Conservation (phyloP, 176 grass and related monocot species). For the Ensete ventricosum region DNA sequence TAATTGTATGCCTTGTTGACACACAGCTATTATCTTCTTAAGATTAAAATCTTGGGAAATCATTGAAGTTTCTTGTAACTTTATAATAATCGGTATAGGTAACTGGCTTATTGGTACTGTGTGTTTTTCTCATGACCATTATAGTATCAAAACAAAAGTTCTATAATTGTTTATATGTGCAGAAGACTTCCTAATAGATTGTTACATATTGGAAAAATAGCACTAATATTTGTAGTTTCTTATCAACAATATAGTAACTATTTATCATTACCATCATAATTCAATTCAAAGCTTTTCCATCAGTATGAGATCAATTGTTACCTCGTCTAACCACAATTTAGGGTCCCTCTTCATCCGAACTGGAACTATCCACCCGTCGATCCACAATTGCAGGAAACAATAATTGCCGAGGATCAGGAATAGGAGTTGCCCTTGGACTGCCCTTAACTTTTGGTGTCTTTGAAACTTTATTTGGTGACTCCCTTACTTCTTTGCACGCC, state of each 20-base stretch:
- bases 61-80: too few relatives aligned
- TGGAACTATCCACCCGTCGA: conserved; percentile 36
- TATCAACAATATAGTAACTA: too few relatives aligned
- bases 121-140: too few relatives aligned
- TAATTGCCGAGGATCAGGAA: conserved; percentile 36
- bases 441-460: conserved; percentile 30
- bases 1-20: too few relatives aligned
- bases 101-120: too few relatives aligned
- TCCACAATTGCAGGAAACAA: conserved; percentile 62
- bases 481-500: conserved; percentile 58
- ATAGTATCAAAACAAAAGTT: too few relatives aligned
- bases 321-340: conserved; percentile 1
- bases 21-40: too few relatives aligned
- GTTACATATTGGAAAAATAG: background rate
- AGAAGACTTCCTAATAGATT: too few relatives aligned
- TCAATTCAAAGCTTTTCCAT: background rate
- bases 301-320: background rate
- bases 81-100: too few relatives aligned
- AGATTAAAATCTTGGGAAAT: too few relatives aligned
- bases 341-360: conserved; percentile 38
- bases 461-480: conserved; percentile 40
- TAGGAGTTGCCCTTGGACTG: conserved; percentile 5
- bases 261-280: too few relatives aligned
- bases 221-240: background rate
- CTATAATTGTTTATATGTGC: too few relatives aligned